phyloP scores from a whole-genome alignment of 139 green algal genomes.

The Tetradesmus obliquus region DNA sequence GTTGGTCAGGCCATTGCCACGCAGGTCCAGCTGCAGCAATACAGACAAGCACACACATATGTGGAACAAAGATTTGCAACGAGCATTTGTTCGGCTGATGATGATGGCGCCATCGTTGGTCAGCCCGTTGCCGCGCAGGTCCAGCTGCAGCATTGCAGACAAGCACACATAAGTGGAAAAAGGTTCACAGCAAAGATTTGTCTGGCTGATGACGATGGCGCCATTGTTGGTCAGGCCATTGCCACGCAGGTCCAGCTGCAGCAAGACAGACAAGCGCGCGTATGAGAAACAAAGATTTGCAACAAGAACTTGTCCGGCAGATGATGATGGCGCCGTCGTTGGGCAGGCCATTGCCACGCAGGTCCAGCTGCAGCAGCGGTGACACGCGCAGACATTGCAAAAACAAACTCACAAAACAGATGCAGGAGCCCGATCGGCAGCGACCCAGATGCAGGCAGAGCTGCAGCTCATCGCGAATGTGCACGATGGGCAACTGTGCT shows the following conservation, averaged over 20 bases:
- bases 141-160: slow-evolving; percentile 64
- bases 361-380: not conserved
- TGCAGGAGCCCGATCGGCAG: too few relatives aligned
- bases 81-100: slow-evolving; percentile 49
- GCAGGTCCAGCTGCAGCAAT: not conserved
- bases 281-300: too few relatives aligned
- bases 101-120: slow-evolving; percentile 86
- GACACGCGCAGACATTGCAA: too few relatives aligned
- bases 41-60: not conserved
- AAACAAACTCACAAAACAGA: too few relatives aligned
- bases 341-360: not conserved
- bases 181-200: not conserved
- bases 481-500: too few relatives aligned
- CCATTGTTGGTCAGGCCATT: not conserved
- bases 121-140: slow-evolving; percentile 94
- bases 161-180: not conserved
- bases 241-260: not conserved
- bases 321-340: not conserved
- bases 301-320: not conserved
- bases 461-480: too few relatives aligned
- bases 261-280: not conserved
- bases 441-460: too few relatives aligned
- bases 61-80: too few relatives aligned
- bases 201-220: not conserved
- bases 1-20: not conserved